These are phyloP conservation scores for Hypoxylon rickii DNA, from an alignment of 495 filamentous ascomycete species.

Conservation along the genomic window DNA sequence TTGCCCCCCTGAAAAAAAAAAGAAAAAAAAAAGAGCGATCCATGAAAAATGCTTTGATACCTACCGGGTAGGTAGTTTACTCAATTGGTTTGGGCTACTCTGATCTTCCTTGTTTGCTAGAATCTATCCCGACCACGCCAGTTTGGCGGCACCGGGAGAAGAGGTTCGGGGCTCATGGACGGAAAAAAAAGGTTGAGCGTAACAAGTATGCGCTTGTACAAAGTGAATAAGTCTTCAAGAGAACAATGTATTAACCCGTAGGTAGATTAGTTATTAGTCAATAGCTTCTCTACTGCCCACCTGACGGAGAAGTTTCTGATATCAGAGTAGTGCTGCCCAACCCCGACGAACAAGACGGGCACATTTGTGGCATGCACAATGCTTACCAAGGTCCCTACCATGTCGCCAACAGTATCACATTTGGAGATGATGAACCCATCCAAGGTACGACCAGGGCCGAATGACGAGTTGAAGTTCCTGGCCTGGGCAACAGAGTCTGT, in stretches of 20 bases:
- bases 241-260: conserved; percentile 5
- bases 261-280: conserved; percentile 52
- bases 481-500: conserved; percentile 95
- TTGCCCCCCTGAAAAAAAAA: conserved; percentile 7
- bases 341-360: conserved; percentile 90
- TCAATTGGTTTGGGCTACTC: no score
- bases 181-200: no score
- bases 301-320: conserved; percentile 89
- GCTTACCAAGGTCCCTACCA: conserved; percentile 95
- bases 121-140: no score
- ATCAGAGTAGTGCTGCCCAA: conserved; percentile 97
- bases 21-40: not conserved
- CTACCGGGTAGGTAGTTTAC: not conserved
- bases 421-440: conserved; percentile 99
- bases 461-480: conserved; percentile 90
- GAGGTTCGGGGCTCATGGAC: no score
- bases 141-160: no score
- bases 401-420: conserved; percentile 97
- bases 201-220: not conserved
- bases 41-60: not conserved
- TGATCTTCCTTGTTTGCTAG: no score
- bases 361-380: conserved; percentile 98
- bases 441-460: conserved; percentile 76
- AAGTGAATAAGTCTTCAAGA: not conserved
- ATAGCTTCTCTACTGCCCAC: conserved; percentile 79